Evolutionary conservation across 78 protist species (phyloP), one percentile per base, ranked within the genome.

Genomic region (Mantamonas sphyraenae): DNA sequence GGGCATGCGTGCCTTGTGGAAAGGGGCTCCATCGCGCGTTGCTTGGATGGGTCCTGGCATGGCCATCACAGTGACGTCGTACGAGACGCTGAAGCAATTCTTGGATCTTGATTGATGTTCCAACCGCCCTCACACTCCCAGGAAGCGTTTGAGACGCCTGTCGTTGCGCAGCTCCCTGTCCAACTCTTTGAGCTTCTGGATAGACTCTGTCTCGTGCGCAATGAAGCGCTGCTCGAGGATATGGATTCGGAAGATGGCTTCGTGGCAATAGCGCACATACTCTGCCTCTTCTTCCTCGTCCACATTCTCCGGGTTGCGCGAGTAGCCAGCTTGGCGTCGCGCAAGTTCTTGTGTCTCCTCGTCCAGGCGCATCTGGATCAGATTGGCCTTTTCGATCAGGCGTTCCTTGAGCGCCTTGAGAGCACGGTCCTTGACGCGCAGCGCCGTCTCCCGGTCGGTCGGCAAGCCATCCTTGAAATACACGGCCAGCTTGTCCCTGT

Each of bases 321-420:
- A 19, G 65, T 58, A 71, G 24, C 65, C 67, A 9, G 57, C 64
- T 40, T 66, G 56, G 26, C 61, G 65, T 45, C 50, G 40, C 30
- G 69, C 7, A 24, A 66, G 80, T 12, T 10, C 34, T 0, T 65
- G 72, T 19, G 68, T 62, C 62, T 80, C 85, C n/a, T 67, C 64
- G 30, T 80, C 85, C 31, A 80, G 62, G 10, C 85, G 60, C 38
- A 59, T 50, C 64, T 80, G 80, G 45, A 80, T 74, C 57, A 80
- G 66, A 62, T 42, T 57, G 4, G 79, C 85, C 24, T 78, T 60
- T 40, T 72, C 71, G 56, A 79, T 64, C 38, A 79, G 84, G 5
- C 77, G 63, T 24, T 71, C 76, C 38, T 70, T 68, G 39, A 77
- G 71, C 31, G 64, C 76, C 68, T 69, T 68, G 62, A 72, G 72